Percentiles rank a stretch among this genome's conserved stretches.
Conservation (phyloP, 2,329 filamentous ascomycete genomes). For the Neodidymelliopsis sp. region DNA sequence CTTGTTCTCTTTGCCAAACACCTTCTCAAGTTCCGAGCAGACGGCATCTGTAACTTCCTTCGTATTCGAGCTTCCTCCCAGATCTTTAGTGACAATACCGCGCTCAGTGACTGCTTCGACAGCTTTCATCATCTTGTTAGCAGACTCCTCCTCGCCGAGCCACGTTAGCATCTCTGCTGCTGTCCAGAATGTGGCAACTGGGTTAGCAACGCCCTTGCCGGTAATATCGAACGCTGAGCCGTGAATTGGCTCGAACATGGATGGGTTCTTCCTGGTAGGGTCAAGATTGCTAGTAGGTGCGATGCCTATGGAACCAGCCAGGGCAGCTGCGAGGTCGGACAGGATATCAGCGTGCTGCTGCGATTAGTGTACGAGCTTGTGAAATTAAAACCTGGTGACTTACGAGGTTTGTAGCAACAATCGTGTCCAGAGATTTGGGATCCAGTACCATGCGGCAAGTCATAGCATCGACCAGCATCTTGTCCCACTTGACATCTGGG, state of each 20-base stretch:
- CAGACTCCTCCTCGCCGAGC: conserved; percentile 63
- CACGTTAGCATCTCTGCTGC: conserved; percentile 65
- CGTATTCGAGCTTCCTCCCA: conserved; percentile 57
- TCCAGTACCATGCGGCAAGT: conserved; percentile 69
- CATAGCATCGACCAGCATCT: conserved; percentile 74
- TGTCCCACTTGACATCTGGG: conserved; percentile 67
- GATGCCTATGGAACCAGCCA: conserved; percentile 76
- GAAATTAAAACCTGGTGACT: too few relatives aligned
- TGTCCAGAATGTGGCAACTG: conserved; percentile 67
- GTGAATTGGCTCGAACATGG: conserved; percentile 69
- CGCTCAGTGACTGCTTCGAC: conserved; percentile 63
- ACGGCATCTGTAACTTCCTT: conserved; percentile 55
- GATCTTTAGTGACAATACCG: conserved; percentile 61
- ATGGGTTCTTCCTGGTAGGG: conserved; percentile 66
- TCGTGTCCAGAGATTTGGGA: conserved; percentile 66
- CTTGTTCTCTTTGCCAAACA: conserved; percentile 16
- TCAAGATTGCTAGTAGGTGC: conserved; percentile 69
- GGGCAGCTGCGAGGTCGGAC: conserved; percentile 72
- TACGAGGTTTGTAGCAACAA: conserved; percentile 68
- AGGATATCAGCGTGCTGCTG: conserved; percentile 68
- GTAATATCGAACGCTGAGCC: conserved; percentile 67
- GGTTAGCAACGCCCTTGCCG: conserved; percentile 64
- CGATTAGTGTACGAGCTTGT: conserved; percentile 10
- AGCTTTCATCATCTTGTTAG: conserved; percentile 58
- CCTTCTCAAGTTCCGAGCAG: conserved; percentile 47